These are phyloP conservation scores for Panicum virgatum DNA, from an alignment of 202 grass and related monocot genomes.

Conservation along the genomic window DNA sequence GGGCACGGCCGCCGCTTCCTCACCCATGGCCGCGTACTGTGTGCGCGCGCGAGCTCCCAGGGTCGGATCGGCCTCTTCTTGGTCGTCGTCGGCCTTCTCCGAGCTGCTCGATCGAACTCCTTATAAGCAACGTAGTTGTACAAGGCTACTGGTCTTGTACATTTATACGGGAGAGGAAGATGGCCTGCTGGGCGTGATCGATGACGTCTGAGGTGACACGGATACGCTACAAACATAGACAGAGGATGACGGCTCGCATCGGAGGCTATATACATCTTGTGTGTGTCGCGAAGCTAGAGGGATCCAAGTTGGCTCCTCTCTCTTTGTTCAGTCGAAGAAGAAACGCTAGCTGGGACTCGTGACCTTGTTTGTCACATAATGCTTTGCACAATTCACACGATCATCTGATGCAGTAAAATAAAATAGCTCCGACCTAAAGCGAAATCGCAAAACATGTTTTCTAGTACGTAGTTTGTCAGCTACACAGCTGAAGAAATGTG, in stretches of 20 bases:
- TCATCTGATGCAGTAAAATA: no score
- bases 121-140: no score
- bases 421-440: no score
- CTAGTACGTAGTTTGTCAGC: no score
- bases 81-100: no score
- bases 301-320: background rate
- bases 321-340: background rate
- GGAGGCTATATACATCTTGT: background rate
- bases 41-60: background rate
- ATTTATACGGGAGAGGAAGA: background rate
- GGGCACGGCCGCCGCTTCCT: constrained; percentile 1
- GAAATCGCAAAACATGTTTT: no score
- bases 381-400: no score
- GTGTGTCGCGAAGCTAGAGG: background rate
- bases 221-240: background rate
- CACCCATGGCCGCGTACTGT: constrained; percentile 29
- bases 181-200: background rate
- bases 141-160: background rate
- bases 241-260: no score
- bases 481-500: no score
- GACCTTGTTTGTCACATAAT: no score
- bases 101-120: no score
- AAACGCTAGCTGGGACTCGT: background rate
- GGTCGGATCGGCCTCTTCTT: no score
- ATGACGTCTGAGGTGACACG: background rate